A percentile compares a stretch with the other conserved stretches of the same genome.
Evolutionary conservation across 176 grass and related monocot genomes (phyloP).

Genomic region (Aegilops sharonensis): DNA sequence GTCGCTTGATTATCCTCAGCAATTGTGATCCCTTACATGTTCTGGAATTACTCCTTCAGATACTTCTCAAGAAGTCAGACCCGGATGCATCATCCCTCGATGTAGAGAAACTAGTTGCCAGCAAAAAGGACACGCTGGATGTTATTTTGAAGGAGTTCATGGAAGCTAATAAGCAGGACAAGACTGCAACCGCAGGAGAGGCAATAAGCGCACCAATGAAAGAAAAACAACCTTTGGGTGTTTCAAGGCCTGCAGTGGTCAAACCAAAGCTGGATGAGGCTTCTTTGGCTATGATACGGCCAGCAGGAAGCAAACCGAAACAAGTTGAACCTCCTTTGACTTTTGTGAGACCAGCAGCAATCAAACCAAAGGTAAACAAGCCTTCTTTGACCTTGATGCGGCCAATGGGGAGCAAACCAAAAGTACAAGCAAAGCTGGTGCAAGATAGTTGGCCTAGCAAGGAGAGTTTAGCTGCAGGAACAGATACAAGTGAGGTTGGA

Average conservation of each 20-base stretch:
- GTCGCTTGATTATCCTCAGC: background rate
- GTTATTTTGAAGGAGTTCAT: constrained; percentile 59
- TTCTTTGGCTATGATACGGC: constrained; percentile 35
- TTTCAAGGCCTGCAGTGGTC: constrained; percentile 30
- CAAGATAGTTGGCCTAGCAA: constrained; percentile 53
- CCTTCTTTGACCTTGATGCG: constrained; percentile 34
- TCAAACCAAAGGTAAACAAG: constrained; percentile 21
- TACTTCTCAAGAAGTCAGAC: constrained; percentile 76
- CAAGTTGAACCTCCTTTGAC: constrained; percentile 32
- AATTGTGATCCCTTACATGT: background rate
- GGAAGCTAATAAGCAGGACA: constrained; percentile 42
- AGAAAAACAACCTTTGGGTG: constrained; percentile 18
- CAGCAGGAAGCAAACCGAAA: constrained; percentile 36
- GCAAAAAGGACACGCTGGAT: constrained; percentile 63
- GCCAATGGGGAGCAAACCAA: constrained; percentile 47
- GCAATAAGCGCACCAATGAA: background rate
- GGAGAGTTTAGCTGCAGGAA: constrained; percentile 43
- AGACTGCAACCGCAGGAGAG: constrained; percentile 23
- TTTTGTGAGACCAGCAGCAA: constrained; percentile 34
- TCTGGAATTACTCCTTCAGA: constrained; percentile 43
- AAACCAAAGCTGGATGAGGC: constrained; percentile 37
- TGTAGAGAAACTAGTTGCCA: constrained; percentile 63
- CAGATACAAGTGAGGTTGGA: constrained; percentile 13
- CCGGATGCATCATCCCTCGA: constrained; percentile 76
- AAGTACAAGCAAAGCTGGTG: background rate